Evolutionary conservation across 2,329 filamentous ascomycete species (phyloP).

Genomic region (Endocalyx cinctus): DNA sequence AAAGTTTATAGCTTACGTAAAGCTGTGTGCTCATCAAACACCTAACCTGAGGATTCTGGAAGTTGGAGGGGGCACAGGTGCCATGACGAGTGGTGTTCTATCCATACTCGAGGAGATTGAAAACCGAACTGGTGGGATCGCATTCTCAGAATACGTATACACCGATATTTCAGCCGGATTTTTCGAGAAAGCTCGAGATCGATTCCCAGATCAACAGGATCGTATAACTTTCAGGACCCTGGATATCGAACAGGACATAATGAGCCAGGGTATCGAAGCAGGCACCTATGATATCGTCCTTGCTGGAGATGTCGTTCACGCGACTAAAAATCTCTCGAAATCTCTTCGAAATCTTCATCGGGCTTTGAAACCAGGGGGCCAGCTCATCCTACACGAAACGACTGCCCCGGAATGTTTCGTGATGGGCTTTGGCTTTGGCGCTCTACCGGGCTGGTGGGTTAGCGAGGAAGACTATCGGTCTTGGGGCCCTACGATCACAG

Average conservation of each 20-base stretch:
- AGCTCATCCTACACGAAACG: conserved; percentile 10
- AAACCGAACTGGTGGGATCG: conserved; percentile 11
- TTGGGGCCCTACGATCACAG: conserved; percentile 6
- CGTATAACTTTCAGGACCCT: conserved; percentile 12
- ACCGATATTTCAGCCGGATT: conserved; percentile 33
- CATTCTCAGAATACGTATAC: conserved; percentile 30
- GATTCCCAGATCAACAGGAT: conserved; percentile 2
- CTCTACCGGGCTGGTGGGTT: conserved; percentile 17
- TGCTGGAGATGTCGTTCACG: conserved; percentile 15
- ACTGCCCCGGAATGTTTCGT: conserved; percentile 14
- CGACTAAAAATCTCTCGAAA: conserved; percentile 8
- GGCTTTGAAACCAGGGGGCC: conserved; percentile 10
- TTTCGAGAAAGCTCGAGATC: conserved; percentile 12
- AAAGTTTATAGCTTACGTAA: conserved; percentile 7
- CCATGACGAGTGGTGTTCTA: conserved; percentile 27
- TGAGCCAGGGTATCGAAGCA: conserved; percentile 9
- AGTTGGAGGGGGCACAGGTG: conserved; percentile 35
- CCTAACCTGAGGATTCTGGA: conserved; percentile 33
- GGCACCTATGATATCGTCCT: conserved; percentile 13
- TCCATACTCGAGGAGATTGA: conserved; percentile 16
- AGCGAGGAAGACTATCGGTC: conserved; percentile 7
- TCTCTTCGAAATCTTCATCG: conserved; percentile 11
- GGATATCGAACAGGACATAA: conserved; percentile 9
- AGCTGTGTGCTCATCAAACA: conserved; percentile 26
- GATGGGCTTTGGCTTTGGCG: conserved; percentile 19